Percentiles rank a stretch among this genome's conserved stretches.
phyloP scores from a whole-genome alignment of 805 yeast genomes.

The Lipomyces lipofer region DNA sequence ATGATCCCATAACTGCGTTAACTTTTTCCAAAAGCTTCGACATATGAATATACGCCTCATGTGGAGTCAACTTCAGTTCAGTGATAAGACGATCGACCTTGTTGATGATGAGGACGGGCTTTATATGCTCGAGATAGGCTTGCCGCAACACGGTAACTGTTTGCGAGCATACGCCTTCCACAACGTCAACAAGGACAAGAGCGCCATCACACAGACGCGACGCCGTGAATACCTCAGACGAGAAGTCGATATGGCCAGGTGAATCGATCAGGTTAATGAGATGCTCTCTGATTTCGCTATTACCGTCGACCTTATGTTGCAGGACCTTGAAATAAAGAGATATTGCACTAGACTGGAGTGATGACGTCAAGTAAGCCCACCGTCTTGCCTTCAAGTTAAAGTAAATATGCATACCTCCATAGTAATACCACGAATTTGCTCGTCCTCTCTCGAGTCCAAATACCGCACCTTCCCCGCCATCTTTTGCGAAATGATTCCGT shows the following conservation, averaged over 20 bases:
- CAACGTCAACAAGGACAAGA: conserved; percentile 90
- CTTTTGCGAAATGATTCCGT: conserved; percentile 92
- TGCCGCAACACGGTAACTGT: conserved; percentile 93
- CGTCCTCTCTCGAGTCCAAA: conserved; percentile 92
- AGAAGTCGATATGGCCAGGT: conserved; percentile 98
- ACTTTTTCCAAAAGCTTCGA: conserved; percentile 84
- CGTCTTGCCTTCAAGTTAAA: background rate
- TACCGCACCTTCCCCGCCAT: conserved; percentile 95
- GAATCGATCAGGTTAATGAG: conserved; percentile 91
- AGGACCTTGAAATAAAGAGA: conserved; percentile 80
- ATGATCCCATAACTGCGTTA: conserved; percentile 90
- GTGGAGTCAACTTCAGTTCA: conserved; percentile 78
- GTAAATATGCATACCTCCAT: conserved; percentile 59
- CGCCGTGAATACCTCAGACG: conserved; percentile 94
- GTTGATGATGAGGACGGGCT: conserved; percentile 84
- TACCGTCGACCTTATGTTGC: conserved; percentile 25
- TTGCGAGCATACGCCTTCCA: conserved; percentile 98
- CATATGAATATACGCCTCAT: conserved; percentile 82
- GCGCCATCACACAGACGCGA: conserved; percentile 97
- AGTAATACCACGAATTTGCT: conserved; percentile 92
- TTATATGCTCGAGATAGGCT: conserved; percentile 90
- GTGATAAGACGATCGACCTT: conserved; percentile 83
- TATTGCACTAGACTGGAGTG: conserved; percentile 71
- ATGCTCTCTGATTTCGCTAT: conserved; percentile 60
- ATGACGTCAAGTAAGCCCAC: background rate